Evolutionary conservation across 2,329 filamentous ascomycete species (phyloP).

Genomic region (Arachnomyces sp.): DNA sequence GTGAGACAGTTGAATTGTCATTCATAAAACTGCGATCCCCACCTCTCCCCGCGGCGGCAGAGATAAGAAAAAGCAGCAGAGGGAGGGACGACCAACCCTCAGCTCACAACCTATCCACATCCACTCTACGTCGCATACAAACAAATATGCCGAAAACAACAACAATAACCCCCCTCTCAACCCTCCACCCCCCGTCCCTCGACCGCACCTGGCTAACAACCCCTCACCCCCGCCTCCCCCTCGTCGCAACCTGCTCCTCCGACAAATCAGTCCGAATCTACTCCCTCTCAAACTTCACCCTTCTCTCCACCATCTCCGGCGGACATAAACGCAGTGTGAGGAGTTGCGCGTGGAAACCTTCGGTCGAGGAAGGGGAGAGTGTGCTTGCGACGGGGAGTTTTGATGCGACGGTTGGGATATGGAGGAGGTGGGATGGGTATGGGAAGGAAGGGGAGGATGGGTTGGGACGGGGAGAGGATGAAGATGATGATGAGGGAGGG

Average conservation of each 20-base stretch:
- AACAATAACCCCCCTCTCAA: slow-evolving; percentile 39
- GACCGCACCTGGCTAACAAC: slow-evolving; percentile 75
- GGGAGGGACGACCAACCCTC: background rate
- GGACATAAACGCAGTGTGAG: slow-evolving; percentile 90
- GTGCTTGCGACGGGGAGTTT: slow-evolving; percentile 90
- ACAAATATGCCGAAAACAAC: background rate
- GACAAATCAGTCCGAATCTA: slow-evolving; percentile 84
- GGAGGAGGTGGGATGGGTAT: slow-evolving; percentile 57
- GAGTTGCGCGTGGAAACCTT: slow-evolving; percentile 80
- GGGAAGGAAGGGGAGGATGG: slow-evolving; percentile 17
- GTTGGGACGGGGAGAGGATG: slow-evolving; percentile 29
- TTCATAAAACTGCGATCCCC: no score
- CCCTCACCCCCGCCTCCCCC: slow-evolving; percentile 78
- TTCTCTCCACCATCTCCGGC: slow-evolving; percentile 71
- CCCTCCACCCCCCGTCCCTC: slow-evolving; percentile 45
- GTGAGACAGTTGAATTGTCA: no score
- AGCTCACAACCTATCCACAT: no score
- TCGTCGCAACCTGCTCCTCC: slow-evolving; percentile 81
- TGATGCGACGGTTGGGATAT: slow-evolving; percentile 82
- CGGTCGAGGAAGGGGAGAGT: slow-evolving; percentile 55
- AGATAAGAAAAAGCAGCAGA: background rate
- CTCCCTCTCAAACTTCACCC: slow-evolving; percentile 71
- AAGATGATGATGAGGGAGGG: slow-evolving; percentile 43
- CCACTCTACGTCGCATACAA: no score
- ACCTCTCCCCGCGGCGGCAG: no score